A percentile compares a stretch with the other conserved stretches of the same genome.
phyloP scores from a whole-genome alignment of 1,284 basidiomycete species.

The Heimioporus retisporus region DNA sequence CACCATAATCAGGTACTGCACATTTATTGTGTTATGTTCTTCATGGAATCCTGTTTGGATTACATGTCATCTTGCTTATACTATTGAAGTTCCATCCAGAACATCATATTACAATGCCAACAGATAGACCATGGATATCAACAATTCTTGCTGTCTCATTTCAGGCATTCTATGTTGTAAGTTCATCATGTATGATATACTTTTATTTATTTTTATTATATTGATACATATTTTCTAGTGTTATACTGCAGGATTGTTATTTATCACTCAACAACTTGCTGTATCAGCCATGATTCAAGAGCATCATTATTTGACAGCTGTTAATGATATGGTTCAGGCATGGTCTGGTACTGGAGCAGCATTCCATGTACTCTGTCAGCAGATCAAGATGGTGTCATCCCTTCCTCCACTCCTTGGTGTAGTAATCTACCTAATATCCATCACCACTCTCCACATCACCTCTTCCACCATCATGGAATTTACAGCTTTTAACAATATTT shows the following conservation, averaged over 20 bases:
- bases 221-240: no score
- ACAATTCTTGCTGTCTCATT: conserved; percentile 6
- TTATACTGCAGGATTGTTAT: conserved; percentile 18
- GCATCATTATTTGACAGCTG: conserved; percentile 14
- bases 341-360: conserved; percentile 20
- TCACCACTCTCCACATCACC: conserved; percentile 16
- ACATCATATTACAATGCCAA: conserved; percentile 2
- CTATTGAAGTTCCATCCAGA: conserved; percentile 17
- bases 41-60: conserved; percentile 7
- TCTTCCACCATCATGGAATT: conserved; percentile 25
- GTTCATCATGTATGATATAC: no score
- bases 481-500: conserved; percentile 14
- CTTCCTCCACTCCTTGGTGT: conserved; percentile 15
- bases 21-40: conserved; percentile 10
- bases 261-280: conserved; percentile 17
- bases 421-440: conserved; percentile 13
- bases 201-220: no score
- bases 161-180: conserved; percentile 16
- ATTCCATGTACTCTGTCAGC: conserved; percentile 2
- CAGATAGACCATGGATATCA: conserved; percentile 7
- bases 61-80: conserved; percentile 9
- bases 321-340: conserved; percentile 19
- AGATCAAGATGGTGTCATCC: conserved; percentile 7
- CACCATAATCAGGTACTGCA: background rate
- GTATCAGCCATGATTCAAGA: background rate